Evolutionary conservation across 2,329 filamentous ascomycete species (phyloP).

Genomic region (Tolypocladium pustulatum): DNA sequence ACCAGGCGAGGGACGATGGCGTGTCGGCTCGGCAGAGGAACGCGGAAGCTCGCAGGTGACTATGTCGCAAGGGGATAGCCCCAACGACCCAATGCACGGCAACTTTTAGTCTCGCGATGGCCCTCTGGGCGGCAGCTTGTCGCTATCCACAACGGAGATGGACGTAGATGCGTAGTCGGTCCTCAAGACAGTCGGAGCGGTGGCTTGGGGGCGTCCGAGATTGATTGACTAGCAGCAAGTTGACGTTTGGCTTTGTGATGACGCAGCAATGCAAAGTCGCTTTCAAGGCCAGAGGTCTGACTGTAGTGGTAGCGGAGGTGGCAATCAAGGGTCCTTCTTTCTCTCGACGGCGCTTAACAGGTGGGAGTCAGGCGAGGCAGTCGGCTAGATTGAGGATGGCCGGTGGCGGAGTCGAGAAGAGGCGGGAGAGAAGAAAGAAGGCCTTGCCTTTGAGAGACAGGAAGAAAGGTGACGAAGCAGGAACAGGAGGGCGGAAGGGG

Average conservation of each 20-base stretch:
- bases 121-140: background rate
- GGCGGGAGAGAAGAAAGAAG: conserved; percentile 23
- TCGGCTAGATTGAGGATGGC: conserved; percentile 10
- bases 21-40: conserved; percentile 12
- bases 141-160: background rate
- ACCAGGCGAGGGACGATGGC: conserved; percentile 9
- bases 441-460: conserved; percentile 15
- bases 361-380: conserved; percentile 9
- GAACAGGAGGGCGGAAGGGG: conserved; percentile 13
- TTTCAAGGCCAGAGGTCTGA: background rate
- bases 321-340: conserved; percentile 16
- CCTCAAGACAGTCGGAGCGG: background rate
- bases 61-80: conserved; percentile 11
- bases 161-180: background rate
- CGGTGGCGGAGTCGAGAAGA: background rate
- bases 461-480: conserved; percentile 6
- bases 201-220: background rate
- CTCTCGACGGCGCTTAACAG: conserved; percentile 16
- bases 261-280: background rate
- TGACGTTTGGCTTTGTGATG: background rate
- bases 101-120: background rate
- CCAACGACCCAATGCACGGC: conserved; percentile 13
- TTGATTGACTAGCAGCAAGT: background rate
- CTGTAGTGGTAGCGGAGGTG: background rate
- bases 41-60: conserved; percentile 1